Evolutionary conservation across 768 basidiomycete genomes (phyloP), one percentile per base, ranked within the genome.

Genomic region (Suillus spraguei): DNA sequence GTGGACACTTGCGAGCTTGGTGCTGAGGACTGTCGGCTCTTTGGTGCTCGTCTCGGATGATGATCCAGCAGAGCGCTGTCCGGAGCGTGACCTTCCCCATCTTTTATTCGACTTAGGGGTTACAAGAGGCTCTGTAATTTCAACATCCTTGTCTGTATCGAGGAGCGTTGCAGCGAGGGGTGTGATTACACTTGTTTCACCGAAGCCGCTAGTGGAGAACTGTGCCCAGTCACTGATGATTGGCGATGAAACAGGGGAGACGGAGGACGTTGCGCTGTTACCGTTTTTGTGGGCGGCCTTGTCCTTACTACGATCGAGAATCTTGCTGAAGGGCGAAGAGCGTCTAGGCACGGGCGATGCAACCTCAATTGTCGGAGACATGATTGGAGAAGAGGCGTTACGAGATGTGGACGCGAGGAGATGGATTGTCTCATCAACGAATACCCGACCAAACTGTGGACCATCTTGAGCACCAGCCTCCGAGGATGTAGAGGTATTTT

Each of bases 141-240:
- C 91, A 33, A 86, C 63, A 63, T 91, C 87, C 49, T 78, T 82
- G 54, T 90, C 89, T 56, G 78, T 82, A 60, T 88, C 85, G 41
- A 86, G 74, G 11, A 90, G 79, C 0, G 87, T 86, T 2, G 81
- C 74, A 13, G 85, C 84, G 5, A 93, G 81, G 7, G 78, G 74
- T 20, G 67, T 75, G 5, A 70, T 60, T 2, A 59, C 13, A 0
- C 77, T 67, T 47, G 82, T 78, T 1, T 76, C 75, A 38, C 80
- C 81, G 72, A 89, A 93, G 4, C 91, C 91, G 1, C 83, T 77
- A 1, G 82, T 75, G 0, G 90, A 87, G 73, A 93, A 92, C 44
- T 87, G 83, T 6, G 80, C 71, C 91, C 91, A 93, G 67, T 91
- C 88, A 54, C 76, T 68, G 56, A 74, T 33, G 35, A 71, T 64